Evolutionary conservation across 202 grass and related monocot species (phyloP), one percentile per base, ranked within the genome.

Genomic region (Setaria italica): DNA sequence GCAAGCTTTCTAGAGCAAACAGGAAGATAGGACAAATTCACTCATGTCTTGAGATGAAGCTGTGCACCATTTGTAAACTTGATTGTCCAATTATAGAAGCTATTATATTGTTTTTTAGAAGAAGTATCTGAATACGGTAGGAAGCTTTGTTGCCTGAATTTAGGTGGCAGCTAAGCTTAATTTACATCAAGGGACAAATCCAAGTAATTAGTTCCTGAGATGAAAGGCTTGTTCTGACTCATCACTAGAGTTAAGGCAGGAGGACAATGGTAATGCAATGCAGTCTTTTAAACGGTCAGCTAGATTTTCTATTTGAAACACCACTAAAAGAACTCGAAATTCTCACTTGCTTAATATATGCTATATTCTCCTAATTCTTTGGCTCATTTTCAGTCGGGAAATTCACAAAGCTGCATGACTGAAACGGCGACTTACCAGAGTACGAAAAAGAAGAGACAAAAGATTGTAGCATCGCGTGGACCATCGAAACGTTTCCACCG

Each of bases 71-170:
- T 62, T 53, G 34, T 64, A 48, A 62, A 3, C 29, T 70, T 32
- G 57, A 57, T 48, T 37, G 0, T 67, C 15, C 29, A 86, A 56
- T 53, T 80, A 4, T n/a, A 80, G 59, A 63, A 76, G 53, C 16
- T 76, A 76, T 56, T 54, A 4, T 39, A 37, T 25, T 2, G 8
- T 20, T 25, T 25, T 25, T 25, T 25, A 35, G 3, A 70, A 68
- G 50, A 29, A 42, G 34, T 60, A 70, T 74, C 2, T 32, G 2
- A 59, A 64, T 67, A 80, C 42, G 53, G 11, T 11, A 62, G 64
- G 69, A 77, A 77, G 50, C 11, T 74, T 58, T 2, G 62, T 69
- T 86, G 46, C 57, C 10, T 62, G 1, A 45, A 41, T 11, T 29
- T 1, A 30, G 32, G 55, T 30, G 8, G 19, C 20, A 66, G 19